phyloP scores from a whole-genome alignment of 176 grass and related monocot species.

The Bonia amplexicaulis region DNA sequence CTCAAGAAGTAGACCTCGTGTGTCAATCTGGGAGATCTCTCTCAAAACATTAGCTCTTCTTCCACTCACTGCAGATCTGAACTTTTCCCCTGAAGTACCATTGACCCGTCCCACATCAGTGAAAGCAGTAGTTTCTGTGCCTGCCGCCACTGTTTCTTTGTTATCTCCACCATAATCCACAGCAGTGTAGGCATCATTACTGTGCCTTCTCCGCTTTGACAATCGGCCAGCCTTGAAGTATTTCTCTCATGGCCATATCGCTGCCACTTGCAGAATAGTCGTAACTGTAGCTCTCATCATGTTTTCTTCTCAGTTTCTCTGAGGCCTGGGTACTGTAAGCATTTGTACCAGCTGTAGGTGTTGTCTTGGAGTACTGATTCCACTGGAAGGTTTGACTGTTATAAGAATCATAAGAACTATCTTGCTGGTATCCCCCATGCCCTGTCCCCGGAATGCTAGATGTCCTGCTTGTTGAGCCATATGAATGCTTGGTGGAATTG shows the following conservation, averaged over 20 bases:
- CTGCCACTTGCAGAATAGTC: conserved; percentile 41
- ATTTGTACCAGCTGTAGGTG: conserved; percentile 38
- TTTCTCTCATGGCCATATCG: conserved; percentile 35
- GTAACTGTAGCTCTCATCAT: conserved; percentile 43
- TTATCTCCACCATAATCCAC: conserved; percentile 39
- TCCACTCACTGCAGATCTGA: conserved; percentile 43
- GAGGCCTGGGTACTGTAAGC: conserved; percentile 26
- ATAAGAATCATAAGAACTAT: conserved; percentile 59
- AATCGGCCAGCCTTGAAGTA: conserved; percentile 41
- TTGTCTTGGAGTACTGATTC: conserved; percentile 46
- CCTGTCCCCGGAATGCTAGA: conserved; percentile 54
- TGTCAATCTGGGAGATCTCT: conserved; percentile 63
- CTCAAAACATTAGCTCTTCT: conserved; percentile 54
- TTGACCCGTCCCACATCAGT: conserved; percentile 33
- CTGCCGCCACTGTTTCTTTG: conserved; percentile 34
- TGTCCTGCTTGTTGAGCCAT: conserved; percentile 44
- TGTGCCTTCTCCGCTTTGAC: conserved; percentile 47
- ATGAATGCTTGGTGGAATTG: conserved; percentile 48
- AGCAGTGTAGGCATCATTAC: conserved; percentile 29
- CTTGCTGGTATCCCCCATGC: conserved; percentile 48
- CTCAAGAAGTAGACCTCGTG: conserved; percentile 55
- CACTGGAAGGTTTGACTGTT: conserved; percentile 54
- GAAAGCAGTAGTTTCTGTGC: conserved; percentile 35
- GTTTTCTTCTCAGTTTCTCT: conserved; percentile 37
- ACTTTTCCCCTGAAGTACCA: conserved; percentile 43